phyloP scores from a whole-genome alignment of 1,284 basidiomycete species.

The Ustilago xerochloae region DNA sequence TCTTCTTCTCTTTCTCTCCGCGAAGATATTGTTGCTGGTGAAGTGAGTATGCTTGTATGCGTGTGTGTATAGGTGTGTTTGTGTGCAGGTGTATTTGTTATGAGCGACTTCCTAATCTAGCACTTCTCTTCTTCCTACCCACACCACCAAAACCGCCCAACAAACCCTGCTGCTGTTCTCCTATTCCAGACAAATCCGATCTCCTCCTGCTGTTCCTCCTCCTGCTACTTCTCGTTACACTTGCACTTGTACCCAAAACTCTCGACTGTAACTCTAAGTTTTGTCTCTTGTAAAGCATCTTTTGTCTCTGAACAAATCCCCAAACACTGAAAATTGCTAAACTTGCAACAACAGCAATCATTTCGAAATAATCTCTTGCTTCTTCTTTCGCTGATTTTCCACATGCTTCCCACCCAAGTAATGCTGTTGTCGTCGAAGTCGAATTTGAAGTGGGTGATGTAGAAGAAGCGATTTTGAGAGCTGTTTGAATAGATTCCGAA shows the following conservation, averaged over 20 bases:
- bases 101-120: not conserved
- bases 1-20: not conserved
- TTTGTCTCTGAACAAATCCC: constrained; percentile 40
- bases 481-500: constrained; percentile 5
- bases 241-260: constrained; percentile 23
- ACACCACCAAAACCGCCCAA: not conserved
- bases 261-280: constrained; percentile 16
- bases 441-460: not conserved
- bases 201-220: too few relatives aligned
- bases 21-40: too few relatives aligned
- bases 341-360: constrained; percentile 36
- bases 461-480: not conserved
- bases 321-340: constrained; percentile 32
- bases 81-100: not conserved
- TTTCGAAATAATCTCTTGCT: constrained; percentile 45
- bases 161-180: too few relatives aligned
- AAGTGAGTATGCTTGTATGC: too few relatives aligned
- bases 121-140: constrained; percentile 25
- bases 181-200: too few relatives aligned
- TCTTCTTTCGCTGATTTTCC: constrained; percentile 45
- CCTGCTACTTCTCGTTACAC: too few relatives aligned
- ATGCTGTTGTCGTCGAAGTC: not conserved
- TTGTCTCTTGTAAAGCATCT: constrained; percentile 31
- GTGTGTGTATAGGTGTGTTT: not conserved
- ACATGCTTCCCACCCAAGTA: constrained; percentile 45